Percentiles rank a stretch among this genome's conserved stretches.
phyloP scores from a whole-genome alignment of 495 filamentous ascomycete species.

The Tuber brumale region DNA sequence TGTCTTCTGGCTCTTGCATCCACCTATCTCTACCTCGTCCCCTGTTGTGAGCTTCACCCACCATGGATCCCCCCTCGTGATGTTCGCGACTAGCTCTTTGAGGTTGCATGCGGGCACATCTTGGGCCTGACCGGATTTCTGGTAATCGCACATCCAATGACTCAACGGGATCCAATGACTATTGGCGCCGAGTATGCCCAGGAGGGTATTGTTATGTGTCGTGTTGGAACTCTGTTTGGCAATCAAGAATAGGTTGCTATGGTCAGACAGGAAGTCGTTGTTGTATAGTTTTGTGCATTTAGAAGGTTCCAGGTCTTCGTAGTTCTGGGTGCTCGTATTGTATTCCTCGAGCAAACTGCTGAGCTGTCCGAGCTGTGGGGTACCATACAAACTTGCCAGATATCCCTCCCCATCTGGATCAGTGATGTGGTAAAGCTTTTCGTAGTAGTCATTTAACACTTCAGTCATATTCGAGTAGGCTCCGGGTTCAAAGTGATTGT shows the following conservation, averaged over 20 bases:
- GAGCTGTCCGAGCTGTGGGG: neutral
- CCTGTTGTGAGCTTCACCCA: too few relatives aligned
- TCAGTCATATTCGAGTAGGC: constrained; percentile 1
- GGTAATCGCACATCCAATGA: constrained; percentile 3
- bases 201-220: neutral
- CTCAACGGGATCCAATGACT: neutral
- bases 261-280: neutral
- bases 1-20: neutral
- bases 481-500: neutral
- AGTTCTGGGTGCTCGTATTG: neutral
- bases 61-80: neutral
- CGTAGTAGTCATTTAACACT: neutral
- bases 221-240: neutral
- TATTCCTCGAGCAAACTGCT: neutral
- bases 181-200: too few relatives aligned
- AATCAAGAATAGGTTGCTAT: neutral
- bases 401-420: too few relatives aligned
- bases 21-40: neutral
- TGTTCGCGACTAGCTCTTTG: neutral
- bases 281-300: neutral
- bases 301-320: neutral
- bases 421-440: neutral
- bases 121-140: too few relatives aligned
- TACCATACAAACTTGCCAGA: too few relatives aligned
- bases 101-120: neutral